phyloP scores from a whole-genome alignment of 495 filamentous ascomycete genomes.

The Aspergillus campestris region DNA sequence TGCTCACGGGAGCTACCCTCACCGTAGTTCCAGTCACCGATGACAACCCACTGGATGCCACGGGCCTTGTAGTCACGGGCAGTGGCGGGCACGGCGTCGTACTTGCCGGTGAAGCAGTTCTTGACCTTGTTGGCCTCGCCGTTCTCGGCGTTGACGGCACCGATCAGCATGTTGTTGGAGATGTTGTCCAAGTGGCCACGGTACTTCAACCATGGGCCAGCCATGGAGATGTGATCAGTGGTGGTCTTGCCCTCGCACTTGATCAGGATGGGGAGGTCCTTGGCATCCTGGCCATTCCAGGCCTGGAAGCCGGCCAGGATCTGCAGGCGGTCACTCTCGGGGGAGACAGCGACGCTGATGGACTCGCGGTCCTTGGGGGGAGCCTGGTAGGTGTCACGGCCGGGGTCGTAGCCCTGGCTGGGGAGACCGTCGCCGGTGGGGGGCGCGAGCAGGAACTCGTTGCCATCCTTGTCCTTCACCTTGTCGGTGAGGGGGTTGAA shows the following conservation, averaged over 20 bases:
- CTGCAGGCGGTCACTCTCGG: slow-evolving; percentile 88
- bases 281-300: slow-evolving; percentile 93
- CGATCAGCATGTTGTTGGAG: slow-evolving; percentile 99
- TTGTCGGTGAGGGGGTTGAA: slow-evolving; percentile 97
- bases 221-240: slow-evolving; percentile 98
- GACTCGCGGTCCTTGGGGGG: slow-evolving; percentile 69
- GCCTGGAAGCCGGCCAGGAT: slow-evolving; percentile 74
- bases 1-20: slow-evolving; percentile 97
- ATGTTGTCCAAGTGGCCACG: slow-evolving; percentile 99
- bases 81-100: slow-evolving; percentile 82
- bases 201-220: slow-evolving; percentile 99
- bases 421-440: slow-evolving; percentile 83
- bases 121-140: slow-evolving; percentile 97
- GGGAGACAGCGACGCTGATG: slow-evolving; percentile 77
- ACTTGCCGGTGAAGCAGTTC: slow-evolving; percentile 78
- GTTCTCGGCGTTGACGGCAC: slow-evolving; percentile 91
- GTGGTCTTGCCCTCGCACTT: slow-evolving; percentile 98
- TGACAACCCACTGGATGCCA: slow-evolving; percentile 91
- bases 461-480: slow-evolving; percentile 94
- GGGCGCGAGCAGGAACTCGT: slow-evolving; percentile 78
- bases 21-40: slow-evolving; percentile 99
- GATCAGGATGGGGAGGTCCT: slow-evolving; percentile 87
- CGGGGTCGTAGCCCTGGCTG: slow-evolving; percentile 77
- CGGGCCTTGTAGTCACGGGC: slow-evolving; percentile 98
- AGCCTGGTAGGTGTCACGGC: slow-evolving; percentile 93